Evolutionary conservation across 345 rosid species (phyloP), one percentile per base, ranked within the genome.

Genomic region (Arabis alpina): DNA sequence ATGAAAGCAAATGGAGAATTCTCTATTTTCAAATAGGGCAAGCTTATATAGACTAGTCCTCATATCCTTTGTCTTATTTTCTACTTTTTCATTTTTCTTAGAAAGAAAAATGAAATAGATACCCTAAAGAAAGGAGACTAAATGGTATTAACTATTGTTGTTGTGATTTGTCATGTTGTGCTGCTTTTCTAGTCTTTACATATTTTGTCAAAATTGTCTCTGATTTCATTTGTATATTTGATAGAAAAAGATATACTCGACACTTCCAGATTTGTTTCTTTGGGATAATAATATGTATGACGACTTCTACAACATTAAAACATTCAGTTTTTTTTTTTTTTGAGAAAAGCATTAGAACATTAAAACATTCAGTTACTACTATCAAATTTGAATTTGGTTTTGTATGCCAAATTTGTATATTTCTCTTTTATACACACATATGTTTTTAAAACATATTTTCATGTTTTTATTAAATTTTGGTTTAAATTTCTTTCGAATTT

Each of bases 91-190:
- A 19, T 32, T 40, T 42, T 61, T 30, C 12, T 11, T 16, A 2
- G 16, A 2, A 37, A 14, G 30, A 15, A 54, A 48, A 2, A 32
- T 19, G 10, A 10, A 8, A 47, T 45, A 55, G 11, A 64, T 14
- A 69, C 56, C 70, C 36, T 72, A 45, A 45, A 72, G 47, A 36
- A 59, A 47, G 41, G 56, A 53, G 0, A 47, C 5, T 55, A 55
- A 62, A 47, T 72, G 49, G 14, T 48, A 54, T 10, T 54, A 24
- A 24, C 1, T 64, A 15, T 34, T 55, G 28, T 37, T 47, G 57
- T 63, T 55, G 57, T 56, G 27, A 14, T 51, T 66, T 66, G 67
- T 66, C 61, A 66, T 58, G 28, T 51, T 66, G 36, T 66, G 40
- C 47, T 56, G 32, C 8, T 3, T 71, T 42, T 34, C 11, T 51